Percentiles rank a stretch among this genome's conserved stretches.
phyloP scores from a whole-genome alignment of 768 basidiomycete genomes.

The Rhizopogon sp. region DNA sequence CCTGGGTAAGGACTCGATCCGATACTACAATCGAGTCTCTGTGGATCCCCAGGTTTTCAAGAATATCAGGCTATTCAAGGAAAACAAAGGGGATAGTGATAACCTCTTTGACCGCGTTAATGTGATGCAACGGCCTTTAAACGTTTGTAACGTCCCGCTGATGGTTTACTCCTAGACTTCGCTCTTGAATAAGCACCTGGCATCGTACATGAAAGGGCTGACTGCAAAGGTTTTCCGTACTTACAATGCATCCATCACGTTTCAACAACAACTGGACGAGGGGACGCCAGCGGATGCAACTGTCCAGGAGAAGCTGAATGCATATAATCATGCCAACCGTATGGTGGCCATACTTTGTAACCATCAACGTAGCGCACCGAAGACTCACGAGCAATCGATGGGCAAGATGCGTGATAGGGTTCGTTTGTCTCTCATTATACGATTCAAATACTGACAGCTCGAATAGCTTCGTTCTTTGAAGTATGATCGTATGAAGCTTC shows the following conservation, averaged over 20 bases:
- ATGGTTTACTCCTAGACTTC: constrained; percentile 50
- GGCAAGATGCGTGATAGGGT: constrained; percentile 92
- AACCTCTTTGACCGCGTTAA: constrained; percentile 92
- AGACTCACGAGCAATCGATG: constrained; percentile 92
- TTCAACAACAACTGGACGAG: constrained; percentile 85
- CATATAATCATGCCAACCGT: constrained; percentile 96
- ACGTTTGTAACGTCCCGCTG: not conserved
- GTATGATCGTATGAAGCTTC: constrained; percentile 96
- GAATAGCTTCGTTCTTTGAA: constrained; percentile 81
- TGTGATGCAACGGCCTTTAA: constrained; percentile 34
- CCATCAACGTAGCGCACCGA: constrained; percentile 93
- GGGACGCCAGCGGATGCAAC: constrained; percentile 64
- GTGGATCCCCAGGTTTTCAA: constrained; percentile 95
- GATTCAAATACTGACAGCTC: not conserved
- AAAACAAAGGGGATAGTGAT: constrained; percentile 83
- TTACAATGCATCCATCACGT: constrained; percentile 95
- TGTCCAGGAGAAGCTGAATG: constrained; percentile 93
- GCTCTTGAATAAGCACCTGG: constrained; percentile 86
- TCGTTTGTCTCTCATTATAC: constrained; percentile 15
- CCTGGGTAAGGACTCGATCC: constrained; percentile 97
- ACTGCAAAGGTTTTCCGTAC: constrained; percentile 99
- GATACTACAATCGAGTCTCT: constrained; percentile 88
- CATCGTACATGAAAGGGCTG: constrained; percentile 92
- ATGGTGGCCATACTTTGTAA: constrained; percentile 98
- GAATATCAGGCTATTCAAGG: constrained; percentile 96